Conservation (phyloP, 2,329 filamentous ascomycete species). For the Trichoderma asperellum region DNA sequence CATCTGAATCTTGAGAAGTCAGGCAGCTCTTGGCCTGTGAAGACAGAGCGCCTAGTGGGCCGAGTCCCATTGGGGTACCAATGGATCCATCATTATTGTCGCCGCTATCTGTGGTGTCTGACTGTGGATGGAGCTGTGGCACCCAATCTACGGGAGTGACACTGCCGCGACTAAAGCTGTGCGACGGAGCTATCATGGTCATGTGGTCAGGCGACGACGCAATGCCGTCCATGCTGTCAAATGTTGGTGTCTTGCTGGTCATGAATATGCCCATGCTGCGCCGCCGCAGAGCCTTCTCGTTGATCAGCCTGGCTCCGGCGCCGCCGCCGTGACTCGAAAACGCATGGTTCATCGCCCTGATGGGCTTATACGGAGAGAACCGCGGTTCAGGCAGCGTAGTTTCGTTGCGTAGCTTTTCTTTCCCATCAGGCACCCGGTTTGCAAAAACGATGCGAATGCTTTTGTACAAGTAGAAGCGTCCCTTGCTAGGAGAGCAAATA, state of each 20-base stretch:
- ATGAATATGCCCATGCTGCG: slow-evolving; percentile 58
- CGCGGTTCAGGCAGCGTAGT: slow-evolving; percentile 85
- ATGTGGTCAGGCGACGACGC: slow-evolving; percentile 14
- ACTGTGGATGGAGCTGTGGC: slow-evolving; percentile 50
- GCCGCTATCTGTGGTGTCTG: slow-evolving; percentile 41
- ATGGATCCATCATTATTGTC: slow-evolving; percentile 36
- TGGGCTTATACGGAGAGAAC: slow-evolving; percentile 81
- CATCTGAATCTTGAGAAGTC: slow-evolving; percentile 43
- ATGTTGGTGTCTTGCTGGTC: slow-evolving; percentile 38
- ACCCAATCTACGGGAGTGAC: slow-evolving; percentile 53
- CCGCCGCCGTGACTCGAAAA: slow-evolving; percentile 45
- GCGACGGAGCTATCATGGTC: slow-evolving; percentile 16
- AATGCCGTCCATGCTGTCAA: slow-evolving; percentile 39
- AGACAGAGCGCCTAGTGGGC: slow-evolving; percentile 38
- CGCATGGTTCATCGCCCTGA: slow-evolving; percentile 54
- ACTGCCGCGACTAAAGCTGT: slow-evolving; percentile 37
- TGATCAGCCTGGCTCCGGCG: slow-evolving; percentile 55
- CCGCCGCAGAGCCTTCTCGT: slow-evolving; percentile 63
- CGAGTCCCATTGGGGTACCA: slow-evolving; percentile 32
- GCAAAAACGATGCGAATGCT: slow-evolving; percentile 94
- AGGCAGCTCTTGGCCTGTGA: slow-evolving; percentile 39
- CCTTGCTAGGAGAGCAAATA: slow-evolving; percentile 84
- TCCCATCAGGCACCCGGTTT: slow-evolving; percentile 92
- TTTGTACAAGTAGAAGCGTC: slow-evolving; percentile 88
- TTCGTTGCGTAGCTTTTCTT: slow-evolving; percentile 89